Evolutionary conservation across 371 early-diverging fungal species (phyloP).

Genomic region (Smittium culicis): DNA sequence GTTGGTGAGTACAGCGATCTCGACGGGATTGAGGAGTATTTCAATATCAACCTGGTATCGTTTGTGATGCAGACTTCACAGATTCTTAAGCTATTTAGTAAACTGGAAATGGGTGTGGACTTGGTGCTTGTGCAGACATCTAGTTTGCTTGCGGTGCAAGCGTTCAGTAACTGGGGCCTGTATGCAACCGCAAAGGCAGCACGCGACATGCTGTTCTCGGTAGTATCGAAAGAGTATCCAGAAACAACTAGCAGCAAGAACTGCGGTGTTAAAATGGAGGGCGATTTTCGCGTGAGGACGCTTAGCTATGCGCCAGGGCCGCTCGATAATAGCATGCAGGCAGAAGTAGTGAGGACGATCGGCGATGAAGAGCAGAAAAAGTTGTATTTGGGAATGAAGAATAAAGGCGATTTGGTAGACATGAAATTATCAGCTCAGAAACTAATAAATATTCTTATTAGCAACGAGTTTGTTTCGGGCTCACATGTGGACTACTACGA

Average conservation of each 20-base stretch:
- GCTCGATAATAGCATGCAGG: slow-evolving; percentile 77
- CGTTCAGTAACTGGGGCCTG: slow-evolving; percentile 65
- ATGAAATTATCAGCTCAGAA: slow-evolving; percentile 54
- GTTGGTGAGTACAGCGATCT: slow-evolving; percentile 36
- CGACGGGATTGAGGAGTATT: slow-evolving; percentile 38
- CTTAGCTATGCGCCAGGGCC: slow-evolving; percentile 90
- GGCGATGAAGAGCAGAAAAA: slow-evolving; percentile 51
- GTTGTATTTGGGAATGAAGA: slow-evolving; percentile 44
- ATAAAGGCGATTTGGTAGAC: slow-evolving; percentile 52
- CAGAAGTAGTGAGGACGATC: slow-evolving; percentile 49
- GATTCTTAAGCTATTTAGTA: slow-evolving; percentile 16
- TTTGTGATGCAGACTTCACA: slow-evolving; percentile 31
- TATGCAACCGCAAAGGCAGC: slow-evolving; percentile 83
- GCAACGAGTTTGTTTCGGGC: slow-evolving; percentile 49
- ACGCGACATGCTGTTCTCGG: slow-evolving; percentile 59
- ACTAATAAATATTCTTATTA: slow-evolving; percentile 38
- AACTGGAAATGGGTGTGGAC: slow-evolving; percentile 2
- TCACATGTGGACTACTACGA: slow-evolving; percentile 76
- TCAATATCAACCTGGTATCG: slow-evolving; percentile 39
- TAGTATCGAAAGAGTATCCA: slow-evolving; percentile 48
- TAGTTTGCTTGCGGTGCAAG: slow-evolving; percentile 62
- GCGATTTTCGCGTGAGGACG: too few relatives aligned
- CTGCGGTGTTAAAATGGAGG: slow-evolving; percentile 11
- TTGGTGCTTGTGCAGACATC: slow-evolving; percentile 64
- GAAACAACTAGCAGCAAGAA: background rate